Evolutionary conservation across 148 eudicot genomes (phyloP), one percentile per base, ranked within the genome.

Genomic region (Vaccinium vitisidaea): DNA sequence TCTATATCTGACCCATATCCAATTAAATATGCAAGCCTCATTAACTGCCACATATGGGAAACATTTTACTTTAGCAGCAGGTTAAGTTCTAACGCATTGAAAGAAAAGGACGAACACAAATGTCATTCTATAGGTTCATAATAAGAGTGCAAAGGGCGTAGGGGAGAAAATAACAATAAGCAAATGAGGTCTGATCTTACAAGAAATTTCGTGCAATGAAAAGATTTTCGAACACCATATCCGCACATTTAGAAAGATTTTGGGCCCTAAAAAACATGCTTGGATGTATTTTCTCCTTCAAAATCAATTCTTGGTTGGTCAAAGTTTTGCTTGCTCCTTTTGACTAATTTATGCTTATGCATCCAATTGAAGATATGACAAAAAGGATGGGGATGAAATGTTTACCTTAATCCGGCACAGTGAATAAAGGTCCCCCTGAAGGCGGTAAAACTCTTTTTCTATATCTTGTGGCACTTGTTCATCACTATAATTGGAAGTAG

Each of bases 1-100:
- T 93, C 97, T 21, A 96, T 94, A 83, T 91, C 90, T 54, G 92
- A 88, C 69, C 97, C 98, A 89, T 93, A 93, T 81, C 99, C 99
- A 90, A 96, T 85, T 88, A 96, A 88, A 90, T 93, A 95, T 61
- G 98, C 99, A 84, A 96, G 94, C 91, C 99, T 93, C 94, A 96
- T 93, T 87, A 93, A 95, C 99, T 96, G 98, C 88, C 90, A 89
- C 49, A 86, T 27, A 36, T 3, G 81, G 73, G 65, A 79, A 79
- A 85, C 82, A 36, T 85, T 39, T 39, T 84, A 80, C 88, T 69
- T 48, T 30, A 43, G 30, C 87, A 83, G 56, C 23, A 84, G 15
- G 32, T 63, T 53, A 14, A 77, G 65, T 53, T 78, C 81, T 55
- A 65, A 32, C 21, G 48, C 63, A 53, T 59, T 82, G 84, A 8